A percentile compares a stretch with the other conserved stretches of the same genome.
These are phyloP conservation scores for Lycium barbarum DNA, from an alignment of 257 asterid genomes.

Conservation along the genomic window DNA sequence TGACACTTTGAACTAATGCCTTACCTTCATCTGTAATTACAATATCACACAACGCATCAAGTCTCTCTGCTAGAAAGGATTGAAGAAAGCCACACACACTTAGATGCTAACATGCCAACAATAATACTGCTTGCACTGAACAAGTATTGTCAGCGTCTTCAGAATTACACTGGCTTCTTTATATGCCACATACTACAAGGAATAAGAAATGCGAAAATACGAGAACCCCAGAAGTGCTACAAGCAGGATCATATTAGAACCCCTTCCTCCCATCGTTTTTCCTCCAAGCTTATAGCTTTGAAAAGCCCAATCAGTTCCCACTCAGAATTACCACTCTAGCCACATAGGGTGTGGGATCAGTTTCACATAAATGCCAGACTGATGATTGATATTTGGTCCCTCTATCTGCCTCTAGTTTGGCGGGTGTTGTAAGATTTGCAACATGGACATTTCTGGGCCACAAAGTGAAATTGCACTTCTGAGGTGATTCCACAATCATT, in stretches of 20 bases:
- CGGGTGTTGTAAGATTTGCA: conserved; percentile 81
- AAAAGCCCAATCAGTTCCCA: neutral
- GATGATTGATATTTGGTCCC: neutral
- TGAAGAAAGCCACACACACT: neutral
- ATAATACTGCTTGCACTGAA: neutral
- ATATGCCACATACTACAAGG: neutral
- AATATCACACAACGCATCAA: neutral
- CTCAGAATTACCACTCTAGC: neutral
- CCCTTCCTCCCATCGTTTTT: neutral
- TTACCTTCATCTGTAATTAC: neutral
- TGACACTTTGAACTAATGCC: neutral
- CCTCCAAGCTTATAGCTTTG: neutral
- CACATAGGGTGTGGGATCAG: neutral
- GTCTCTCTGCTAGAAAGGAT: neutral
- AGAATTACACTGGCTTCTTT: neutral
- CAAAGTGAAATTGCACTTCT: conserved; percentile 61
- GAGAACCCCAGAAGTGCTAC: neutral
- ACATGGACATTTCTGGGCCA: conserved; percentile 67
- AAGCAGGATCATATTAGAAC: neutral
- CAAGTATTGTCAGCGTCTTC: neutral
- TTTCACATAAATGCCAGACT: neutral
- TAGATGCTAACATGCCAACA: neutral
- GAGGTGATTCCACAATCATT: conserved; percentile 70
- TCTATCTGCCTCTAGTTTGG: conserved; percentile 51
- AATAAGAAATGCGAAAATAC: neutral